These are phyloP conservation scores for Aspergillus tamarii DNA, from an alignment of 2,329 filamentous ascomycete species.

Conservation along the genomic window DNA sequence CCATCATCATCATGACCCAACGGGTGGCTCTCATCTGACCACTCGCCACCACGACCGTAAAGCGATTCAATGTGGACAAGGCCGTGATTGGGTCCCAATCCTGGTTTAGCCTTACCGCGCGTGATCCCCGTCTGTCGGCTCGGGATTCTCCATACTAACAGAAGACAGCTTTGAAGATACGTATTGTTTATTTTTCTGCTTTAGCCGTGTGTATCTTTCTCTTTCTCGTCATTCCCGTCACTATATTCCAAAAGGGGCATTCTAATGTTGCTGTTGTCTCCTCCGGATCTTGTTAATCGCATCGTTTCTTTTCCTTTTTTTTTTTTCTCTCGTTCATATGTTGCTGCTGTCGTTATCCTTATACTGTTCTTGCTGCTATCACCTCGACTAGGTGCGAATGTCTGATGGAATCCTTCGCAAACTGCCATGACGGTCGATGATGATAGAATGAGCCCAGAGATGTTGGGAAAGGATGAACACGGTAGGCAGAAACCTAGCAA, in stretches of 20 bases:
- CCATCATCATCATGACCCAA: slow-evolving; percentile 1
- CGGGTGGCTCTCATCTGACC: slow-evolving; percentile 14
- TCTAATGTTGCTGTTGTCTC: not conserved
- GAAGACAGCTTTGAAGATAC: not conserved
- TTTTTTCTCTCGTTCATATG: not conserved
- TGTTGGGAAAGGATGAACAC: slow-evolving; percentile 11
- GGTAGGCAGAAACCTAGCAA: slow-evolving; percentile 23
- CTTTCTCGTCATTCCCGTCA: not conserved
- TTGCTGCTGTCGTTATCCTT: slow-evolving; percentile 5
- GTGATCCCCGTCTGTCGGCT: slow-evolving; percentile 6
- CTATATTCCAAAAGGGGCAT: not conserved
- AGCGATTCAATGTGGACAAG: slow-evolving; percentile 10
- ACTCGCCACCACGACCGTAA: slow-evolving; percentile 23
- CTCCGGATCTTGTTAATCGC: not conserved
- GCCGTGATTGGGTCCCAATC: slow-evolving; percentile 19
- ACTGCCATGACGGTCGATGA: slow-evolving; percentile 23
- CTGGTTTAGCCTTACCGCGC: slow-evolving; percentile 15
- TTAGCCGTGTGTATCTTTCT: not conserved
- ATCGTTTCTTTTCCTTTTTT: not conserved
- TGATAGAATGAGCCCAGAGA: slow-evolving; percentile 31
- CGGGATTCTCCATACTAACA: not conserved
- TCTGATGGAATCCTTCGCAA: not conserved
- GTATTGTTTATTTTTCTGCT: not conserved
- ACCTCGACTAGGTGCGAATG: not conserved
- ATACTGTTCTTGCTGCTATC: not conserved